Evolutionary conservation across 768 basidiomycete species (phyloP).

Genomic region (Brasilioporus rufonigricans): DNA sequence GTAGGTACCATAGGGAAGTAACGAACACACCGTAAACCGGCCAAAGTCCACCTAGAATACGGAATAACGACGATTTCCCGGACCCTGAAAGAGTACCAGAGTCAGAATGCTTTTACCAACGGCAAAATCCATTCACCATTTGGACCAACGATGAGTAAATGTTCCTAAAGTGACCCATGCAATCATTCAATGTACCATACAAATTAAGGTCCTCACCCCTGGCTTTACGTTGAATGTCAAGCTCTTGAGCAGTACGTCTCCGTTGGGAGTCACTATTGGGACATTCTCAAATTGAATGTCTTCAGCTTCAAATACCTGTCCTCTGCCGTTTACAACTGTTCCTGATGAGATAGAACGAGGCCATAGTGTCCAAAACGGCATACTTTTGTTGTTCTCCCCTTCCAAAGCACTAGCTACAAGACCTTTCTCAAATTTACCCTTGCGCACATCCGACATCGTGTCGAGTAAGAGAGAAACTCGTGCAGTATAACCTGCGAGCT

Average conservation of each 20-base stretch:
- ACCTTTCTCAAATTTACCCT: slow-evolving; percentile 86
- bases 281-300: slow-evolving; percentile 92
- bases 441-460: slow-evolving; percentile 83
- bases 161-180: slow-evolving; percentile 52
- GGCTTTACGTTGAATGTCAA: slow-evolving; percentile 88
- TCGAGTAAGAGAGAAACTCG: slow-evolving; percentile 87
- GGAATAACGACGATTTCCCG: slow-evolving; percentile 89
- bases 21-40: slow-evolving; percentile 53
- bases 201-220: slow-evolving; percentile 48
- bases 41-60: slow-evolving; percentile 97
- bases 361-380: slow-evolving; percentile 25
- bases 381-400: slow-evolving; percentile 76
- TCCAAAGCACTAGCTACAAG: slow-evolving; percentile 72
- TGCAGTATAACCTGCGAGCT: slow-evolving; percentile 93
- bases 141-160: slow-evolving; percentile 89
- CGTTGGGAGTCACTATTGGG: slow-evolving; percentile 94
- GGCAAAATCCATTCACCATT: slow-evolving; percentile 57
- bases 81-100: slow-evolving; percentile 47
- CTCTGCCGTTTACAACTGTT: slow-evolving; percentile 77
- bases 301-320: slow-evolving; percentile 77
- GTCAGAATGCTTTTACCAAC: not conserved
- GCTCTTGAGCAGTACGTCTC: slow-evolving; percentile 82
- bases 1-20: not conserved
- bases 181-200: not conserved
- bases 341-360: not conserved